These are phyloP conservation scores for Cytauxzoon felis DNA, from an alignment of 169 alveolate genomes.

Conservation along the genomic window DNA sequence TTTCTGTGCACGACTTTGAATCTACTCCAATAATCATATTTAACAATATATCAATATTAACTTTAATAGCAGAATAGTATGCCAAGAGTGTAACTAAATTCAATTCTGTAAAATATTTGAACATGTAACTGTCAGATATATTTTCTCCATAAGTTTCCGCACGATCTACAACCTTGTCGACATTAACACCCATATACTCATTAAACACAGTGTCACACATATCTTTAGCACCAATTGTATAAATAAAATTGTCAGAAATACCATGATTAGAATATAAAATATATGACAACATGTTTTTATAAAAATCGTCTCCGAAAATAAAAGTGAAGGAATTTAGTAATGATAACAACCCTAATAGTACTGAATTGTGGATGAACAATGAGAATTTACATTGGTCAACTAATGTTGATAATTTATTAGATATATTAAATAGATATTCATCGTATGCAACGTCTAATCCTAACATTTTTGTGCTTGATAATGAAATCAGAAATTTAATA, in stretches of 20 bases:
- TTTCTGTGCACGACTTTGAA: neutral
- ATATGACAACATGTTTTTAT: too few species aligned
- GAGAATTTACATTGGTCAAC: too few species aligned
- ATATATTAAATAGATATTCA: too few species aligned
- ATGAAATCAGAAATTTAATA: too few species aligned
- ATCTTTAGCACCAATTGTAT: neutral
- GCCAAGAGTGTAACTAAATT: slow-evolving; percentile 6
- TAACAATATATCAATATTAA: slow-evolving; percentile 9
- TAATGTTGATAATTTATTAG: too few species aligned
- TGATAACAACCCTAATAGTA: too few species aligned
- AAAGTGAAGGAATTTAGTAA: too few species aligned
- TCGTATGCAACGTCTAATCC: too few species aligned
- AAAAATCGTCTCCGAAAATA: too few species aligned
- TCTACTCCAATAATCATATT: slow-evolving; percentile 2
- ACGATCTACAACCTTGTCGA: neutral
- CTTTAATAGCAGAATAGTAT: slow-evolving; percentile 23
- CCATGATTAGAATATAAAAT: too few species aligned
- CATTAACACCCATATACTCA: neutral
- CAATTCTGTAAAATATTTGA: neutral
- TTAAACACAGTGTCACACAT: neutral
- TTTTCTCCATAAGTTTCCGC: neutral
- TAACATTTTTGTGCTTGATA: too few species aligned
- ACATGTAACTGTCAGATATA: neutral
- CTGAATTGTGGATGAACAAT: too few species aligned
- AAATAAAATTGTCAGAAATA: neutral